Evolutionary conservation across 306 rosid species (phyloP).

Genomic region (Sicyos edulis): DNA sequence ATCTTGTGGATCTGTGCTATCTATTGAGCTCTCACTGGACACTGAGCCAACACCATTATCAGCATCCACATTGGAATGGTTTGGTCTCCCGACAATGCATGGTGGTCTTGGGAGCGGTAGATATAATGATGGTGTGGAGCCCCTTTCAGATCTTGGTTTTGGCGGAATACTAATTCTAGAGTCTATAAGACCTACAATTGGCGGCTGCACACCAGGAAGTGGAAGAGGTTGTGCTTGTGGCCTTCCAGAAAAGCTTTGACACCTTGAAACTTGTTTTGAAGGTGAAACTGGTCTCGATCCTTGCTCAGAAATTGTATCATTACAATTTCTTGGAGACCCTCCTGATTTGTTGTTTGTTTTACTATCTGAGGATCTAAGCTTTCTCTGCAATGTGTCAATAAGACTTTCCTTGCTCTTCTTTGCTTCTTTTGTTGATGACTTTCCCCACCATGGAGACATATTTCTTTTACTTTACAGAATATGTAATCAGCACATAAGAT

Average conservation of each 20-base stretch:
- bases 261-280: conserved; percentile 68
- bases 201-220: conserved; percentile 61
- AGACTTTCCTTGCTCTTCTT: conserved; percentile 71
- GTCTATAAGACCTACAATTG: conserved; percentile 52
- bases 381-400: conserved; percentile 60
- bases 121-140: conserved; percentile 47
- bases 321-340: conserved; percentile 47
- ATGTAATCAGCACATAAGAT: conserved; percentile 5
- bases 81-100: conserved; percentile 40
- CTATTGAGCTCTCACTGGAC: conserved; percentile 66
- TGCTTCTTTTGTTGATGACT: conserved; percentile 69
- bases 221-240: conserved; percentile 87
- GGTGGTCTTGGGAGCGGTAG: conserved; percentile 65
- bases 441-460: conserved; percentile 92
- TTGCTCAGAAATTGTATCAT: conserved; percentile 70
- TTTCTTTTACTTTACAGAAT: conserved; percentile 11
- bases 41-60: conserved; percentile 56
- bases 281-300: conserved; percentile 80
- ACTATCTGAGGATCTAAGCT: conserved; percentile 59
- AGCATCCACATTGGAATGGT: conserved; percentile 61
- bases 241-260: conserved; percentile 91
- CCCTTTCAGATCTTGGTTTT: conserved; percentile 44
- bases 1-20: conserved; percentile 71
- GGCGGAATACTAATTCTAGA: conserved; percentile 54
- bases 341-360: conserved; percentile 53